Conservation (phyloP, 192 early-diverging fungal genomes). For the Coemansia sp. region DNA sequence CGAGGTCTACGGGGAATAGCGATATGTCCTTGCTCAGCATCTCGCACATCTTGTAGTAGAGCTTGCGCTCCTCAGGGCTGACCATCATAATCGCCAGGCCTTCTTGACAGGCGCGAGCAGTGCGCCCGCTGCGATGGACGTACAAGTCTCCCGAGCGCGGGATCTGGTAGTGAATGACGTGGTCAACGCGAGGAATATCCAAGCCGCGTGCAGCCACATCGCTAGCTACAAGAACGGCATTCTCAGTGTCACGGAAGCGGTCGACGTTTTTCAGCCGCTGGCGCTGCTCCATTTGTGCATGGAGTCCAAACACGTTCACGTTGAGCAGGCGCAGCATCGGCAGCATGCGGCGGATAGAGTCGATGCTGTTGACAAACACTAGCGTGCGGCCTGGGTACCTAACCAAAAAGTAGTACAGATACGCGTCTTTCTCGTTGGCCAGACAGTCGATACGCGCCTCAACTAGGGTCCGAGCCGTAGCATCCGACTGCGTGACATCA, state of each 20-base stretch:
- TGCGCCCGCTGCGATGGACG: conserved; percentile 92
- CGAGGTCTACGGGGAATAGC: conserved; percentile 82
- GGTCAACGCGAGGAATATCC: conserved; percentile 89
- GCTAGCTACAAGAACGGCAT: conserved; percentile 85
- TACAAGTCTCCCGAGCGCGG: conserved; percentile 93
- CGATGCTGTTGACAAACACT: conserved; percentile 96
- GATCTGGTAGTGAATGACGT: conserved; percentile 95
- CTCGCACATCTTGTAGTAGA: conserved; percentile 82
- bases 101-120: conserved; percentile 80
- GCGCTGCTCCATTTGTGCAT: conserved; percentile 96
- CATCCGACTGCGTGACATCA: conserved; percentile 66
- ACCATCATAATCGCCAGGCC: conserved; percentile 83
- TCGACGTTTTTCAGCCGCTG: conserved; percentile 94
- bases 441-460: conserved; percentile 90
- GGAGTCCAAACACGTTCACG: conserved; percentile 76
- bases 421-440: conserved; percentile 77
- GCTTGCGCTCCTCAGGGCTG: conserved; percentile 77
- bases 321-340: conserved; percentile 77
- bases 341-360: conserved; percentile 83
- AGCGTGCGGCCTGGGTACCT: conserved; percentile 87
- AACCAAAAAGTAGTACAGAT: conserved; percentile 84
- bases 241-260: conserved; percentile 69
- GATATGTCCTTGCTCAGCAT: conserved; percentile 72
- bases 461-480: conserved; percentile 67
- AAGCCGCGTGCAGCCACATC: conserved; percentile 96